Evolutionary conservation across 2,329 filamentous ascomycete genomes (phyloP), one percentile per base, ranked within the genome.

Genomic region (Exophiala calicioides): DNA sequence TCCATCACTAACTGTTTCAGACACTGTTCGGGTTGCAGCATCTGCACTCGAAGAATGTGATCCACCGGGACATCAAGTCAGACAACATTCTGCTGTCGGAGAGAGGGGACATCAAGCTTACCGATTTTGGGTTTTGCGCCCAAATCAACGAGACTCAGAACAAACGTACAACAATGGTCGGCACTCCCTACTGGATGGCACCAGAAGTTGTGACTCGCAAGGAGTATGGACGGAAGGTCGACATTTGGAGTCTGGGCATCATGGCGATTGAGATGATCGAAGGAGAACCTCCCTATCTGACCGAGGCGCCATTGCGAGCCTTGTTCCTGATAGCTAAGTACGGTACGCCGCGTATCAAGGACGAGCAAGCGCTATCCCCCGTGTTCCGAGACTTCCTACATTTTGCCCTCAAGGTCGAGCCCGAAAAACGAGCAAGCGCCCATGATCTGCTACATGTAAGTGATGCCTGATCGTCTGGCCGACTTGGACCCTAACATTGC

Each of bases 231-330:
- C 86, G 91, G 54, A 98, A 97, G 70, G 91, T 98, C 44, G 93
- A 98, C 64, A 96, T 98, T 59, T 98, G 93, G 93, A 95, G 88
- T 49, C 75, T 98, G 33, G 93, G 93, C 49, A 98, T 98, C 71
- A 97, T 98, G 93, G 90, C 93, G 5, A 97, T 98, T 62, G 93
- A 98, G 70, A 98, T 98, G 93, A 95, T 98, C 57, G 93, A 97
- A 71, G 93, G 91, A 65, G 93, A 97, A 68, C 93, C 93, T 9
- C 93, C 93, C 18, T 98, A 97, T 65, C 77, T 98, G 49, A 97
- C 90, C 29, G 93, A 98, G 68, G 94, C 89, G 27, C 93, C 93
- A 4, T 77, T 98, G 18, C 84, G 91, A 51, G 93, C 93, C 1
- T 77, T 98, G 27, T 98, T 93, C 78, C 73, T 98, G 60, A 98